Evolutionary conservation across 257 asterid species (phyloP).

Genomic region (Misopates orontium): DNA sequence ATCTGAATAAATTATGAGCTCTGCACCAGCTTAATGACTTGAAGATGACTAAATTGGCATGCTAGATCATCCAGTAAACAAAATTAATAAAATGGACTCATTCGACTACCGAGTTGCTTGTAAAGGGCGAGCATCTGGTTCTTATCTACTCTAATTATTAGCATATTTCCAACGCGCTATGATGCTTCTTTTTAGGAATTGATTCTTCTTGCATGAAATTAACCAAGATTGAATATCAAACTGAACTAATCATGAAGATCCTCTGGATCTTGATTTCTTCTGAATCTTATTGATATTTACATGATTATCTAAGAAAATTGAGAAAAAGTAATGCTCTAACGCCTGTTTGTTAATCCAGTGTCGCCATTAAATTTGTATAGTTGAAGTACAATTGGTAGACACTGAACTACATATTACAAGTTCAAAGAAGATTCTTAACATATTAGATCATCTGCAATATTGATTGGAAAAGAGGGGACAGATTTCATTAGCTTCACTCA

Average conservation of each 20-base stretch:
- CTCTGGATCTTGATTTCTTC: neutral
- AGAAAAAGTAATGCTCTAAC: no score
- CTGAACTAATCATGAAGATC: neutral
- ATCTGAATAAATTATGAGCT: no score
- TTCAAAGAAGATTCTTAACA: no score
- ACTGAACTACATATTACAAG: neutral
- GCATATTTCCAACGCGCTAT: neutral
- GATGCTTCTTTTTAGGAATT: constrained; percentile 4
- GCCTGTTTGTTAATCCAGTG: neutral
- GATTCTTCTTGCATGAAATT: constrained; percentile 1
- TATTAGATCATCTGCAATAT: no score
- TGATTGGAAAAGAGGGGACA: neutral
- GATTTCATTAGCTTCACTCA: neutral
- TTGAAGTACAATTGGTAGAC: no score
- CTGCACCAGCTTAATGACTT: no score
- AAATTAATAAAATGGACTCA: no score
- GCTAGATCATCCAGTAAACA: constrained; percentile 2
- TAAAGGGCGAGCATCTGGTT: neutral
- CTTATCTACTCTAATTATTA: constrained; percentile 5
- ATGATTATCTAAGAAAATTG: no score
- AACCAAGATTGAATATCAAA: neutral
- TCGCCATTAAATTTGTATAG: no score
- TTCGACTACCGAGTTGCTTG: neutral
- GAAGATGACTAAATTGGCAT: neutral
- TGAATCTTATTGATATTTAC: neutral